These are phyloP conservation scores for Colletotrichum sp. DNA, from an alignment of 2,329 filamentous ascomycete genomes.

Conservation along the genomic window DNA sequence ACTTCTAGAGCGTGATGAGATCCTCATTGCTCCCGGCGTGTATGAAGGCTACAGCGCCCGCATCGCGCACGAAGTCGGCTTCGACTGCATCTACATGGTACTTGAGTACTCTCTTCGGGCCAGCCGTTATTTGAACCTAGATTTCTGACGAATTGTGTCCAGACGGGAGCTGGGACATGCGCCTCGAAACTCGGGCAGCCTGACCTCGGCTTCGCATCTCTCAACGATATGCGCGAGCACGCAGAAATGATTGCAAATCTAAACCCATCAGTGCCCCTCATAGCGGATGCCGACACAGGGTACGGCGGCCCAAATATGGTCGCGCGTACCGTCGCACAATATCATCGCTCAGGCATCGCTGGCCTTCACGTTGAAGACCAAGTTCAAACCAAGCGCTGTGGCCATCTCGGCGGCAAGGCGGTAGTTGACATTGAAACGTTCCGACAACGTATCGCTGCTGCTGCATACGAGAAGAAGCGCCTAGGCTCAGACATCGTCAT, in stretches of 20 bases:
- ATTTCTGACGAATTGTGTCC: background rate
- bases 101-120: fast-evolving
- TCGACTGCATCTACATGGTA: background rate
- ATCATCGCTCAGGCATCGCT: background rate
- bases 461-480: background rate
- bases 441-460: background rate
- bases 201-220: background rate
- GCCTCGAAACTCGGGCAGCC: background rate
- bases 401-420: background rate
- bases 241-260: background rate
- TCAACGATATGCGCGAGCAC: background rate
- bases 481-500: background rate
- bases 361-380: background rate
- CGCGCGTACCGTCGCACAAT: background rate
- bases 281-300: background rate
- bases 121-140: background rate
- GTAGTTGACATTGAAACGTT: background rate
- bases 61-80: background rate
- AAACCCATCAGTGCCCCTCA: background rate
- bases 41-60: background rate
- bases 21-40: background rate
- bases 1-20: background rate
- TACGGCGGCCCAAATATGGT: background rate
- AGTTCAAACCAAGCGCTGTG: background rate
- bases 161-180: background rate